Percentiles rank a stretch among this genome's conserved stretches.
These are phyloP conservation scores for Nidularia sp. DNA, from an alignment of 768 basidiomycete genomes.

Conservation along the genomic window DNA sequence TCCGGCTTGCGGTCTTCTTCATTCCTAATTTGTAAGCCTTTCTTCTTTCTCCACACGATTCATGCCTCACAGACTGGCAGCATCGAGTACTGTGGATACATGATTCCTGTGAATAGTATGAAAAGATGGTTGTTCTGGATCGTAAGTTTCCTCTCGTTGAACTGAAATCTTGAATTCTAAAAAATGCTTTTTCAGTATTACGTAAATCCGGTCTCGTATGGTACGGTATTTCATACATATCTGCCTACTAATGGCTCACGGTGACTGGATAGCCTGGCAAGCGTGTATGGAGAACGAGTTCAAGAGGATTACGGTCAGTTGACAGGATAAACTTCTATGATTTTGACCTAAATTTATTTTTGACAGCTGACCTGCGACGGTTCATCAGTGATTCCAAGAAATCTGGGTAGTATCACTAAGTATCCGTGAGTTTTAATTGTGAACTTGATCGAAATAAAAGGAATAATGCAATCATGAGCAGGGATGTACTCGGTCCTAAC, in stretches of 20 bases:
- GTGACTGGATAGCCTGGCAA: conserved; percentile 52
- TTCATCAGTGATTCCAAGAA: conserved; percentile 59
- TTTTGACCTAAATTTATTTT: conserved; percentile 1
- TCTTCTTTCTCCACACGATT: background rate
- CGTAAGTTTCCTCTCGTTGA: conserved; percentile 29
- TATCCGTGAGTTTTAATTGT: conserved; percentile 49
- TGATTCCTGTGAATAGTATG: conserved; percentile 65
- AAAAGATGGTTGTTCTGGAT: conserved; percentile 88
- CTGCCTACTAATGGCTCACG: background rate
- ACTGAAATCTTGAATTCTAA: conserved; percentile 3
- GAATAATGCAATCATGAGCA: conserved; percentile 18
- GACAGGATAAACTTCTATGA: background rate
- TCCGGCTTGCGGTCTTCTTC: conserved; percentile 59
- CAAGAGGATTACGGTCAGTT: conserved; percentile 56
- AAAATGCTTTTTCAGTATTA: conserved; percentile 48
- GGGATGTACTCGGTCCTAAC: conserved; percentile 53
- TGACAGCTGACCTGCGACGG: conserved; percentile 62
- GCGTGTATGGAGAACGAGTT: conserved; percentile 87
- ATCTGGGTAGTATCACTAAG: conserved; percentile 45
- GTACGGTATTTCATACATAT: conserved; percentile 20
- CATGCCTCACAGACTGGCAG: conserved; percentile 10
- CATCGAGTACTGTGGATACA: conserved; percentile 67
- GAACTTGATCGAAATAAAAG: conserved; percentile 4
- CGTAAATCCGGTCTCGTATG: conserved; percentile 74
- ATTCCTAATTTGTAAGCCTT: conserved; percentile 63